Conservation (phyloP, 768 basidiomycete species). For the Pleurotus platypus region DNA sequence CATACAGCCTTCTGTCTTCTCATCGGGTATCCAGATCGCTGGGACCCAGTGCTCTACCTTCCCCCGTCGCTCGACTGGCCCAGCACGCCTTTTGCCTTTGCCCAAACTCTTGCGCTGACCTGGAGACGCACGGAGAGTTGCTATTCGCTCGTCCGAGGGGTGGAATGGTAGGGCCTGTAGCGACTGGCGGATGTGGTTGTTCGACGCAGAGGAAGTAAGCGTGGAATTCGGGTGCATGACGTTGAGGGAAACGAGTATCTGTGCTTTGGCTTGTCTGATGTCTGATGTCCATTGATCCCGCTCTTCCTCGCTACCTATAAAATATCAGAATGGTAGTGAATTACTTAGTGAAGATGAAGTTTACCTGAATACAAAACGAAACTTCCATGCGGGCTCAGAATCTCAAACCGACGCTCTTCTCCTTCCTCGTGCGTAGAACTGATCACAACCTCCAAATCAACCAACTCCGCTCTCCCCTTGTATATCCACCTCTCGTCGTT, state of each 20-base stretch:
- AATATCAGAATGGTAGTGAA: too few species aligned
- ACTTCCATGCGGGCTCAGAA: constrained; percentile 73
- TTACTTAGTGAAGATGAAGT: too few species aligned
- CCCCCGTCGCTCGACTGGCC: constrained; percentile 33
- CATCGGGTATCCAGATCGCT: constrained; percentile 90
- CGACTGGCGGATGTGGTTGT: constrained; percentile 67
- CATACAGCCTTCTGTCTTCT: constrained; percentile 82
- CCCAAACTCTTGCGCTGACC: constrained; percentile 13
- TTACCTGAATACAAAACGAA: constrained; percentile 72
- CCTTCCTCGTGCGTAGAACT: constrained; percentile 38
- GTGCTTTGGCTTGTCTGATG: constrained; percentile 67
- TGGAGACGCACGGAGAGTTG: constrained; percentile 19
- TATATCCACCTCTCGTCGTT: constrained; percentile 69
- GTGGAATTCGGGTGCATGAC: constrained; percentile 77
- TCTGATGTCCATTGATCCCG: constrained; percentile 63
- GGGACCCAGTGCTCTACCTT: constrained; percentile 83
- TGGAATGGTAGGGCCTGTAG: constrained; percentile 72
- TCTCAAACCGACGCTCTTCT: constrained; percentile 61
- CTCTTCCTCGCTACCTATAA: constrained; percentile 48
- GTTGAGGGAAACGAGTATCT: constrained; percentile 68
- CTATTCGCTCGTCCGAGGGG: constrained; percentile 46
- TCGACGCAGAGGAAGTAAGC: constrained; percentile 73
- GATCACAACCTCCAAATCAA: constrained; percentile 76
- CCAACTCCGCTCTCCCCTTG: constrained; percentile 64
- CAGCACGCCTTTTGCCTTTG: constrained; percentile 15